phyloP scores from a whole-genome alignment of 2,329 filamentous ascomycete species.

The Xylariaceae sp. region DNA sequence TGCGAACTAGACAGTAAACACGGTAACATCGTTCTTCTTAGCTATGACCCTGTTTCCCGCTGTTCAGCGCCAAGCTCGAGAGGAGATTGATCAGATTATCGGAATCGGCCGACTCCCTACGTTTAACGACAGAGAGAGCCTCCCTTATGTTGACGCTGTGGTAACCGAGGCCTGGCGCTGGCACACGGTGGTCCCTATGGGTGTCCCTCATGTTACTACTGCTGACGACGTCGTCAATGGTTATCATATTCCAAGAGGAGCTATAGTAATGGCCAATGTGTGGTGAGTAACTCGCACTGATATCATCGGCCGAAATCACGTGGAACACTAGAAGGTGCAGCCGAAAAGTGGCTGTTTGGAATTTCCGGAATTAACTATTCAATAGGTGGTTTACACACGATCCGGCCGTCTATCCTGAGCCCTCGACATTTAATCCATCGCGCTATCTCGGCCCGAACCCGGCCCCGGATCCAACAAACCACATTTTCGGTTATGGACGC shows the following conservation, averaged over 20 bases:
- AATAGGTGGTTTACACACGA: slow-evolving; percentile 62
- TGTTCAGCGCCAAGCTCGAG: slow-evolving; percentile 48
- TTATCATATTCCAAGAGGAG: slow-evolving; percentile 29
- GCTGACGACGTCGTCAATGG: slow-evolving; percentile 26
- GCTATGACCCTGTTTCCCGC: slow-evolving; percentile 56
- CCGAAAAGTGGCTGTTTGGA: too few species aligned
- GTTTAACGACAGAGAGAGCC: slow-evolving; percentile 31
- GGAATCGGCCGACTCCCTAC: slow-evolving; percentile 39
- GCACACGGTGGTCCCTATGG: slow-evolving; percentile 39
- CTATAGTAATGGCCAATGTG: slow-evolving; percentile 24
- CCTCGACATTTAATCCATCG: slow-evolving; percentile 43
- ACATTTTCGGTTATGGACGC: slow-evolving; percentile 47
- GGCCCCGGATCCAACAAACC: slow-evolving; percentile 38
- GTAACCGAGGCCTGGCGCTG: slow-evolving; percentile 38
- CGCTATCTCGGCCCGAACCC: slow-evolving; percentile 43
- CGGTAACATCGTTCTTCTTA: slow-evolving; percentile 52
- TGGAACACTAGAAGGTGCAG: background rate
- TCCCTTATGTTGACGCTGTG: slow-evolving; percentile 39
- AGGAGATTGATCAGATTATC: slow-evolving; percentile 41
- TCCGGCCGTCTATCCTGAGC: slow-evolving; percentile 65
- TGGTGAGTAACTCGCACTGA: slow-evolving; percentile 30
- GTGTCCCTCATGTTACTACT: slow-evolving; percentile 16
- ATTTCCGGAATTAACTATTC: background rate
- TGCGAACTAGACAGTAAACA: slow-evolving; percentile 49
- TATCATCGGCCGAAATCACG: too few species aligned